Base-by-base conservation (phyloP, 495 filamentous ascomycete species). In the Parachaetomium inaequale region DNA sequence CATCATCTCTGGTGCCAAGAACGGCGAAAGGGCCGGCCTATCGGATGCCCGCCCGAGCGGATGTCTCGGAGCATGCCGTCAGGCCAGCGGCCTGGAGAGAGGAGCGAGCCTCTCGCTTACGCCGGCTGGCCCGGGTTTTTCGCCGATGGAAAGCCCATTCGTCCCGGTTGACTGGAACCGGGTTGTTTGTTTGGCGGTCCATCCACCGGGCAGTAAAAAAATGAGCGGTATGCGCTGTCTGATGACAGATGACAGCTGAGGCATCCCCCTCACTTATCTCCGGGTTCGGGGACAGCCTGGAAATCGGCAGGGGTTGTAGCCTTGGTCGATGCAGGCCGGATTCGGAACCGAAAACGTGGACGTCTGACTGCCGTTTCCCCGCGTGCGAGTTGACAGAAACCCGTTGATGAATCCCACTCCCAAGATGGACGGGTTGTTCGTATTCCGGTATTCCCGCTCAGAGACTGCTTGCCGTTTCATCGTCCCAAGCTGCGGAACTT, bases 201-300 rank as follows among this genome's bases (percentile, higher is more conserved):
- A 46, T 34, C 11, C 42, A 46, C 4, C n/a, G 4, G n/a, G 19
- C 4, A n/a, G 19, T 6, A 43, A 43, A 36, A 54, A 31, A 38
- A 54, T 34, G 31, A 54, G 51, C 51, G 31, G 51, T 54, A 36
- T 54, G 51, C 12, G 19, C n/a, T 54, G 31, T 12, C 26, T 54
- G 32, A 36, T 12, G n/a, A 28, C 25, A 14, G 51, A n/a, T 32
- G 28, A 7, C 28, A 15, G n/a, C 23, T 31, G 2, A 7, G 2
- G 34, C 14, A n/a, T n/a, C n/a, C 17, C 15, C 28, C 14, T 51
- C 49, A 36, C 31, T 23, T 58, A 47, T 47, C 55, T 58, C 55
- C 55, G 55, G 15, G 40, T 46, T 46, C 40, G 55, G 53, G 32
- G 14, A 15, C n/a, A 12, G 19, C 19, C 26, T 31, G 40, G 42